phyloP scores from a whole-genome alignment of 768 basidiomycete species.

The Tulasnella sp. region DNA sequence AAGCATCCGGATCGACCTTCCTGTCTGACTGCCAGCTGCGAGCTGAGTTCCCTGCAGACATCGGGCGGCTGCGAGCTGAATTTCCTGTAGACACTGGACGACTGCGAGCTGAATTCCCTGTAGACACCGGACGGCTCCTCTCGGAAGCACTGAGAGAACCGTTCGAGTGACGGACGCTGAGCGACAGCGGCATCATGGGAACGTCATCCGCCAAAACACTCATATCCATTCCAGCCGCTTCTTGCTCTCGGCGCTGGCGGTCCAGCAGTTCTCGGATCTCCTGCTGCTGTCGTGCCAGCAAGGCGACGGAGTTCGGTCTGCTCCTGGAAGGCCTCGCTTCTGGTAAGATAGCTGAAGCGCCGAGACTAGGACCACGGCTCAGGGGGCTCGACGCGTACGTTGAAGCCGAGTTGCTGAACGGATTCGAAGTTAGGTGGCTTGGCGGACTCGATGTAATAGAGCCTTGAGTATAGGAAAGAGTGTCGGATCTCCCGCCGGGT shows the following conservation, averaged over 20 bases:
- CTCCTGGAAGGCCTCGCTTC: not conserved
- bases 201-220: not conserved
- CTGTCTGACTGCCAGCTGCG: not conserved
- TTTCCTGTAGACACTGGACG: too few relatives aligned
- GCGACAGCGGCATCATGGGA: not conserved
- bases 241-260: not conserved
- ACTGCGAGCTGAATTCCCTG: too few relatives aligned
- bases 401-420: not conserved
- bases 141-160: not conserved
- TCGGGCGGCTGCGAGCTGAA: not conserved
- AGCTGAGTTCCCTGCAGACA: not conserved
- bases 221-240: not conserved
- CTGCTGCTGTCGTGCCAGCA: not conserved
- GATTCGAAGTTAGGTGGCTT: not conserved
- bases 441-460: not conserved
- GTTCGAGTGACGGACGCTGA: not conserved
- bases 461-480: not conserved
- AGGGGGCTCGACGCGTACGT: not conserved
- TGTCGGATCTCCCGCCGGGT: not conserved
- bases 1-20: not conserved
- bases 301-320: constrained; percentile 4
- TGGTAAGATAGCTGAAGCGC: not conserved
- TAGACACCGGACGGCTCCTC: not conserved
- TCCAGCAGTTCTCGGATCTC: constrained; percentile 1
- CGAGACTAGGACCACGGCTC: not conserved